Percentiles rank a stretch among this genome's conserved stretches.
These are phyloP conservation scores for Apophysomyces variabilis DNA, from an alignment of 371 early-diverging fungal genomes.

Conservation along the genomic window DNA sequence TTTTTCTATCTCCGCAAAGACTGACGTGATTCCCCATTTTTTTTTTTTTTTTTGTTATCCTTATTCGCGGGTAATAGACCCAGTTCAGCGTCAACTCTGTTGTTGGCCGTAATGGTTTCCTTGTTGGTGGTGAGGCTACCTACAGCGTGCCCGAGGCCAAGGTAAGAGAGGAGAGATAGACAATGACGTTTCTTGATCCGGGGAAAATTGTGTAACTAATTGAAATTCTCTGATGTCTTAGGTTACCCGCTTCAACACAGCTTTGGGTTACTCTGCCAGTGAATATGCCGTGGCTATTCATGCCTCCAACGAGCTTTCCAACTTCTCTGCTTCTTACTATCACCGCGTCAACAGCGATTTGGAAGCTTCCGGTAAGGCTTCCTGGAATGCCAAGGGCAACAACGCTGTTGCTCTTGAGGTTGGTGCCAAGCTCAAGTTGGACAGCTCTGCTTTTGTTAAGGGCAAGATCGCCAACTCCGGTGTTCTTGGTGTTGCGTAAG, in stretches of 20 bases:
- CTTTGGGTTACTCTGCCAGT: constrained; percentile 84
- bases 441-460: constrained; percentile 90
- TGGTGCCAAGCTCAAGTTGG: constrained; percentile 93
- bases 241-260: constrained; percentile 85
- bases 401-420: constrained; percentile 88
- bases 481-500: constrained; percentile 82
- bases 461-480: constrained; percentile 96
- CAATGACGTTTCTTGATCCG: not conserved
- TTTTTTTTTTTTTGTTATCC: constrained; percentile 5
- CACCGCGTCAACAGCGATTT: constrained; percentile 89
- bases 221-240: constrained; percentile 15
- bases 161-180: constrained; percentile 30
- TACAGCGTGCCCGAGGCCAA: constrained; percentile 89
- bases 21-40: constrained; percentile 5
- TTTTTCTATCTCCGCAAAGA: constrained; percentile 5
- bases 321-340: constrained; percentile 92
- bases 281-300: constrained; percentile 90
- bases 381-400: constrained; percentile 84
- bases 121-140: constrained; percentile 90
- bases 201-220: constrained; percentile 4
- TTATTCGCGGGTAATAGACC: constrained; percentile 29
- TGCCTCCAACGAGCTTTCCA: constrained; percentile 72
- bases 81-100: constrained; percentile 56
- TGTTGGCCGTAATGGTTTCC: constrained; percentile 81
- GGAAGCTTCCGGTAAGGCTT: constrained; percentile 94